These are phyloP conservation scores for Dipodascus albidus DNA, from an alignment of 805 yeast genomes.

Conservation along the genomic window DNA sequence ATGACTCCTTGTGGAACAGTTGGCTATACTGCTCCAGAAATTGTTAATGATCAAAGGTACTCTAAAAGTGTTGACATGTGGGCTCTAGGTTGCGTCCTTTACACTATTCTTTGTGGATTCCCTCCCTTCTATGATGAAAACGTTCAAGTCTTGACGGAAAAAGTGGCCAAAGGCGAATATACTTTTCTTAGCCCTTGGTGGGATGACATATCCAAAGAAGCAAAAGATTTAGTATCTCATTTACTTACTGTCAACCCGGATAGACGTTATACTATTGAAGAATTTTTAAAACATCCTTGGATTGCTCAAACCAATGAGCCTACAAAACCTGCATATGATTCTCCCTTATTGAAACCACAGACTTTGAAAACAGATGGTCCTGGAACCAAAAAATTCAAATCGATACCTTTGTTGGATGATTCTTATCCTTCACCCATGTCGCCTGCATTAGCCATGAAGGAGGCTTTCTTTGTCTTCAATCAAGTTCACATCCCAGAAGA, in stretches of 20 bases:
- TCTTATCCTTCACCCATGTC: constrained; percentile 22
- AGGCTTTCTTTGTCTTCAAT: constrained; percentile 76
- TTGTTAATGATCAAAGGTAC: constrained; percentile 85
- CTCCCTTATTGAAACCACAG: constrained; percentile 11
- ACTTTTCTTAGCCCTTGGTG: constrained; percentile 78
- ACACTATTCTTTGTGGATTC: constrained; percentile 89
- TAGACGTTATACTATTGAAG: constrained; percentile 57
- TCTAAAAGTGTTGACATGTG: constrained; percentile 96
- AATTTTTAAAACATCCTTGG: constrained; percentile 72
- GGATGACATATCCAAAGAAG: constrained; percentile 66
- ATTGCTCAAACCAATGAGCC: constrained; percentile 28
- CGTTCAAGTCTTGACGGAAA: constrained; percentile 60
- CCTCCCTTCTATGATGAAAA: constrained; percentile 93
- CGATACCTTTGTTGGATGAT: constrained; percentile 1
- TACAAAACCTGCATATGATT: constrained; percentile 14
- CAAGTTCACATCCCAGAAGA: constrained; percentile 77
- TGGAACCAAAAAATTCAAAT: neutral
- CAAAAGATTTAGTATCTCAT: constrained; percentile 57
- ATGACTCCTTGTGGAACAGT: constrained; percentile 99
- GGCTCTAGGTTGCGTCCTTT: constrained; percentile 95
- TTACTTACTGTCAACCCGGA: constrained; percentile 63
- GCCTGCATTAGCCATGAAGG: constrained; percentile 72
- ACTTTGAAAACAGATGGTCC: neutral
- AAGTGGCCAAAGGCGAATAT: constrained; percentile 70
- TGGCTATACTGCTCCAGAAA: constrained; percentile 97